phyloP scores from a whole-genome alignment of 495 filamentous ascomycete species.

The Astrocystis sublimbata region DNA sequence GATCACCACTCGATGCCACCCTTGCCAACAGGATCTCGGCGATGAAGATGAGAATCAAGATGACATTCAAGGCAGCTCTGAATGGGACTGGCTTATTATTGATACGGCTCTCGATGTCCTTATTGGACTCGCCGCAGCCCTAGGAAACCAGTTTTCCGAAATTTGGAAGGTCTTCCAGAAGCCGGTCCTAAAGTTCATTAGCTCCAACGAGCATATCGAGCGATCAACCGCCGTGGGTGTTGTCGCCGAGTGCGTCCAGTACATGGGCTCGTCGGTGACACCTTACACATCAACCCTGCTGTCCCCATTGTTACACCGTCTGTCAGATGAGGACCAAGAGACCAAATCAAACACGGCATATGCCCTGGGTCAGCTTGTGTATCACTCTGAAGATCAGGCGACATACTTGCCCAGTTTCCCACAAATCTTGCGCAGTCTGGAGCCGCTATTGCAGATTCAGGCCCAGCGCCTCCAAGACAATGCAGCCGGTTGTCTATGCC shows the following conservation, averaged over 20 bases:
- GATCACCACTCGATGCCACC: slow-evolving; percentile 85
- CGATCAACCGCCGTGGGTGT: slow-evolving; percentile 86
- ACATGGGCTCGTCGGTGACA: slow-evolving; percentile 77
- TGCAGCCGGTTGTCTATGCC: slow-evolving; percentile 85
- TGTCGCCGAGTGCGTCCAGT: slow-evolving; percentile 85
- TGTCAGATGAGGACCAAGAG: slow-evolving; percentile 86
- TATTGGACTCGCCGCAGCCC: slow-evolving; percentile 75
- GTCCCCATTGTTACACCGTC: slow-evolving; percentile 80
- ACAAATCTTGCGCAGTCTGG: slow-evolving; percentile 77
- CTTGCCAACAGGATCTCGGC: slow-evolving; percentile 86
- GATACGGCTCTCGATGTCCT: slow-evolving; percentile 92
- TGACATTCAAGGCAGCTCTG: slow-evolving; percentile 76
- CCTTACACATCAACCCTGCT: slow-evolving; percentile 74
- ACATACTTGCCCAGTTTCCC: slow-evolving; percentile 72
- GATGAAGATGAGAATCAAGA: slow-evolving; percentile 71
- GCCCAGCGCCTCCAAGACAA: slow-evolving; percentile 86
- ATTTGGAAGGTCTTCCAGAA: slow-evolving; percentile 94
- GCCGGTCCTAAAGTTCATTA: slow-evolving; percentile 82
- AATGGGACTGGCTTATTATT: slow-evolving; percentile 96
- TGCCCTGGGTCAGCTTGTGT: slow-evolving; percentile 78
- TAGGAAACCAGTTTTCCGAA: slow-evolving; percentile 78
- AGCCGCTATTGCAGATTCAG: slow-evolving; percentile 74
- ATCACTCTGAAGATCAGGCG: slow-evolving; percentile 70
- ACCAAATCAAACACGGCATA: slow-evolving; percentile 95
- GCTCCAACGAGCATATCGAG: slow-evolving; percentile 79